phyloP scores from a whole-genome alignment of 805 yeast species.

The Metschnikowia lachancei region DNA sequence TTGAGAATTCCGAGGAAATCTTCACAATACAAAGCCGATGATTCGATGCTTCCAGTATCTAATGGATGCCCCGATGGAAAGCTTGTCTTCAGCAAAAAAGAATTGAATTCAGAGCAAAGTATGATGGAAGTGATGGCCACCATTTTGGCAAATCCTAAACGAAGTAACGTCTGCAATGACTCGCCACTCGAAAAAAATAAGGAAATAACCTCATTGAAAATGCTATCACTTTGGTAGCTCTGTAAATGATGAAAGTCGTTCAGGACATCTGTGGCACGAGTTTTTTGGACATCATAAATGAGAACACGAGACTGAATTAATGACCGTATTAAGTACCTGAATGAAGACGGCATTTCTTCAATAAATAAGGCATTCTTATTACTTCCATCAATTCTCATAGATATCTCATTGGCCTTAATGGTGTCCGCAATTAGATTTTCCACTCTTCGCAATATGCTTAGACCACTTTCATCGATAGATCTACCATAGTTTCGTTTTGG shows the following conservation, averaged over 20 bases:
- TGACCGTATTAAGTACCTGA: conserved; percentile 37
- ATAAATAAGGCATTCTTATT: conserved; percentile 26
- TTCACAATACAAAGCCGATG: conserved; percentile 1
- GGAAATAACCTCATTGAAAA: conserved; percentile 38
- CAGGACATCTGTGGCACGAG: neutral
- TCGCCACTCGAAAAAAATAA: conserved; percentile 46
- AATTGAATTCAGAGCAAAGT: conserved; percentile 19
- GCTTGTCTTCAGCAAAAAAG: neutral
- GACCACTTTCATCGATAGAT: neutral
- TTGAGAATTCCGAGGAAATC: neutral
- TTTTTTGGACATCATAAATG: conserved; percentile 3
- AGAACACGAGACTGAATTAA: conserved; percentile 40
- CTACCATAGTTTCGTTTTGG: neutral
- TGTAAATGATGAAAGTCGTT: neutral
- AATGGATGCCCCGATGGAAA: neutral
- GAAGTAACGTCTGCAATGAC: conserved; percentile 37
- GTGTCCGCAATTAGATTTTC: conserved; percentile 38
- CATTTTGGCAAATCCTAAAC: conserved; percentile 30
- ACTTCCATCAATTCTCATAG: conserved; percentile 49
- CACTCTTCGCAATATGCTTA: neutral
- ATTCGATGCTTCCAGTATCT: neutral
- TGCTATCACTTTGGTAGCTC: conserved; percentile 24
- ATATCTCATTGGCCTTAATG: conserved; percentile 56
- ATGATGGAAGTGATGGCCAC: conserved; percentile 22
- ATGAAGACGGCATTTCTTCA: conserved; percentile 26